Percentiles rank a stretch among this genome's conserved stretches.
These are phyloP conservation scores for Colletotrichum cuscutae DNA, from an alignment of 2,329 filamentous ascomycete genomes.

Conservation along the genomic window DNA sequence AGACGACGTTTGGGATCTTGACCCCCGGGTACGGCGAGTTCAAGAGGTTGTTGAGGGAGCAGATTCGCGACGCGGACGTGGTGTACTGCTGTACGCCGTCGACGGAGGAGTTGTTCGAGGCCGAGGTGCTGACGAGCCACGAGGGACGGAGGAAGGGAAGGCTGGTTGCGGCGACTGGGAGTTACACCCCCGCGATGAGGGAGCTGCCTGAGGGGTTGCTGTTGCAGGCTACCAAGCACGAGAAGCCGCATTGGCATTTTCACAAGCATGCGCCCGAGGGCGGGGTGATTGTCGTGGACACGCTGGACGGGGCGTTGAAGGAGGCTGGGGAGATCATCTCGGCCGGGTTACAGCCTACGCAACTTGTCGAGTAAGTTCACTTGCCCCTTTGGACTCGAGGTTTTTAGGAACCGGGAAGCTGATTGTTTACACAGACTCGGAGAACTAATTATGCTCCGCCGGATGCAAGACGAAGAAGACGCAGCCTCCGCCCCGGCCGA, in stretches of 20 bases:
- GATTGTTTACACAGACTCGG: constrained; percentile 66
- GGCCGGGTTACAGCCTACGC: constrained; percentile 75
- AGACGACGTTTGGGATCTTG: constrained; percentile 74
- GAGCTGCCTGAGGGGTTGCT: constrained; percentile 85
- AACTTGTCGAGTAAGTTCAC: constrained; percentile 77
- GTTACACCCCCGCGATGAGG: constrained; percentile 77
- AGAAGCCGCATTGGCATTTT: constrained; percentile 64
- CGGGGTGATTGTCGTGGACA: constrained; percentile 77
- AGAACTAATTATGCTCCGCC: constrained; percentile 75
- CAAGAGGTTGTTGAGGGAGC: constrained; percentile 72
- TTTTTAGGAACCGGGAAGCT: background rate
- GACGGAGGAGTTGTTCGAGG: constrained; percentile 79
- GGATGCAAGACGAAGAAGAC: constrained; percentile 51
- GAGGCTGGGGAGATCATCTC: constrained; percentile 90
- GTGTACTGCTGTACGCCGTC: constrained; percentile 92
- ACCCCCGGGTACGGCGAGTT: constrained; percentile 79
- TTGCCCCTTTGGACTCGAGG: too few relatives aligned
- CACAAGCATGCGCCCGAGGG: constrained; percentile 75
- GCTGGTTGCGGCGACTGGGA: constrained; percentile 78
- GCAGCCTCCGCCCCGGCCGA: constrained; percentile 44
- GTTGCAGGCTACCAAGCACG: constrained; percentile 65
- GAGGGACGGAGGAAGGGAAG: constrained; percentile 77
- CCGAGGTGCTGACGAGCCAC: constrained; percentile 74
- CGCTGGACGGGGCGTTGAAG: constrained; percentile 79
- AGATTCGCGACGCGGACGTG: constrained; percentile 78